Conservation (phyloP, 129 eudicot species). For the Tagetes patula region DNA sequence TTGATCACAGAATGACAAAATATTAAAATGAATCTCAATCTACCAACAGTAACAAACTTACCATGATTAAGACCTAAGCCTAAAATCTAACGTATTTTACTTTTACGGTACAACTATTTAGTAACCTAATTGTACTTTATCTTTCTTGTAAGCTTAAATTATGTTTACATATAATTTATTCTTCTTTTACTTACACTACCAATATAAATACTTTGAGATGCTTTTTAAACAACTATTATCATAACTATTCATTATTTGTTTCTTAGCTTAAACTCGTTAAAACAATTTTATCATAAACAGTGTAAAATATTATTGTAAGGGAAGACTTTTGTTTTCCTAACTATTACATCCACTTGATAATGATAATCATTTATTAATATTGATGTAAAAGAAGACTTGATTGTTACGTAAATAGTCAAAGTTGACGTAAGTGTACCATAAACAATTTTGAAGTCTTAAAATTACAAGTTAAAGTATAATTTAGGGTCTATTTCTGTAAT, state of each 20-base stretch:
- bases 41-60: no score
- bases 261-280: background rate
- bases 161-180: background rate
- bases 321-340: background rate
- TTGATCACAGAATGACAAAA: no score
- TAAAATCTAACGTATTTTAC: background rate
- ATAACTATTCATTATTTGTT: background rate
- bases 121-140: background rate
- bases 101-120: background rate
- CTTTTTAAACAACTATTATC: background rate
- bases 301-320: background rate
- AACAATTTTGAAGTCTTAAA: background rate
- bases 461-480: background rate
- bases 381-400: background rate
- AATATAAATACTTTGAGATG: background rate
- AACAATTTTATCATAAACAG: background rate
- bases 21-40: no score
- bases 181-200: background rate
- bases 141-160: background rate
- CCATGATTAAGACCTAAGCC: background rate
- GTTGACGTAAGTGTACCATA: background rate
- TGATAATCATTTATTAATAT: background rate
- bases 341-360: background rate
- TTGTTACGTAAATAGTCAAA: background rate
- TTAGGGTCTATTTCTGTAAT: background rate